Percentiles rank a stretch among this genome's conserved stretches.
Evolutionary conservation across 257 asterid genomes (phyloP).

Genomic region (Paraleonurus japonicus): DNA sequence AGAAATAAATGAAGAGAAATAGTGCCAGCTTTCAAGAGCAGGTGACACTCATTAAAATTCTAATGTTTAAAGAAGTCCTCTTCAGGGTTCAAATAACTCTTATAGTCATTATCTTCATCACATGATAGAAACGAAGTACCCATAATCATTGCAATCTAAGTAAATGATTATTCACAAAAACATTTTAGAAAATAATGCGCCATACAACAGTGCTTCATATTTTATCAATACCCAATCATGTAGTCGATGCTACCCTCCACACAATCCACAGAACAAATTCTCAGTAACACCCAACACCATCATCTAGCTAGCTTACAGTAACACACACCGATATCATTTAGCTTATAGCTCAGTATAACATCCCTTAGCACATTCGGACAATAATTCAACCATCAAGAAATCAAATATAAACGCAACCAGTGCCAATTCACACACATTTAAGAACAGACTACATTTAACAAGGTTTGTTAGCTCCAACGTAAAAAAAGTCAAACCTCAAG

Average conservation of each 20-base stretch:
- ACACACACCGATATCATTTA: background rate
- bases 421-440: slow-evolving; percentile 9
- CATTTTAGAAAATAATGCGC: background rate
- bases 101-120: background rate
- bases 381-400: slow-evolving; percentile 10
- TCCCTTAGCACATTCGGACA: slow-evolving; percentile 1
- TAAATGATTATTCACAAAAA: background rate
- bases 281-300: background rate
- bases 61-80: background rate
- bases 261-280: background rate
- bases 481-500: slow-evolving; percentile 55
- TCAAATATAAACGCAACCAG: background rate
- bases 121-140: background rate
- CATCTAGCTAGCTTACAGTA: background rate
- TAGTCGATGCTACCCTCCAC: background rate
- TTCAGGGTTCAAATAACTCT: background rate
- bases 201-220: background rate
- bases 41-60: background rate
- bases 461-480: background rate
- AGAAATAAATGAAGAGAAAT: background rate
- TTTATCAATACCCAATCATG: background rate
- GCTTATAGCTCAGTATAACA: background rate
- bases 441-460: slow-evolving; percentile 9
- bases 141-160: background rate
- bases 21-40: background rate